phyloP scores from a whole-genome alignment of 164 flowering plant genomes.

The Aristolochia californica region DNA sequence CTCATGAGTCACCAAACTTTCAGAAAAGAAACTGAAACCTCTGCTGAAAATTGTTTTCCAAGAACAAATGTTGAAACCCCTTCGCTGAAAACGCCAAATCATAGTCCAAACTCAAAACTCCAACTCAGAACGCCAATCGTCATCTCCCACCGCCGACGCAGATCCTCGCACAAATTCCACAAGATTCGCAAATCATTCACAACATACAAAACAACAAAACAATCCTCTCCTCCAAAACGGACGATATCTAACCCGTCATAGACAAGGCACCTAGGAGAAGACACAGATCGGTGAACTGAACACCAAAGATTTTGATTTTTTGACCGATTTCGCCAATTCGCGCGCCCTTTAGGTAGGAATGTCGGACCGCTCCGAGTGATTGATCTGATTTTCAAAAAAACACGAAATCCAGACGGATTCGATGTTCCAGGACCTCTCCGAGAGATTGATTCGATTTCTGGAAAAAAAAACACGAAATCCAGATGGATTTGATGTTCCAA shows the following conservation, averaged over 20 bases:
- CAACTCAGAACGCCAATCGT: too few relatives aligned
- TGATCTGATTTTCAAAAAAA: not conserved
- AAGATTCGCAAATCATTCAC: slow-evolving; percentile 1
- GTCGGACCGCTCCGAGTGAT: not conserved
- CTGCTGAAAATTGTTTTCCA: too few relatives aligned
- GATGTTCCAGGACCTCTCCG: not conserved
- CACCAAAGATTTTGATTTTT: not conserved
- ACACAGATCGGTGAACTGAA: not conserved
- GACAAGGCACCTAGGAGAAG: too few relatives aligned
- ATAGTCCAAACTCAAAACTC: too few relatives aligned
- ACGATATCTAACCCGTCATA: too few relatives aligned
- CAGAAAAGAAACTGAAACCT: too few relatives aligned
- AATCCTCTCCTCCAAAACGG: too few relatives aligned
- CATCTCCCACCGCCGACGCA: not conserved
- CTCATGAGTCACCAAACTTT: too few relatives aligned
- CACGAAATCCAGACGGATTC: not conserved
- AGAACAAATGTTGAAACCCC: too few relatives aligned
- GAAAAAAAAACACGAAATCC: not conserved
- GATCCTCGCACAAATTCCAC: too few relatives aligned
- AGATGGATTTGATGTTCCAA: too few relatives aligned
- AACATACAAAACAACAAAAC: not conserved
- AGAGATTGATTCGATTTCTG: not conserved
- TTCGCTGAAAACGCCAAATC: too few relatives aligned
- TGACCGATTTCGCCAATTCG: not conserved
- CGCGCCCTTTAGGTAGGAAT: not conserved